Percentiles rank a stretch among this genome's conserved stretches.
These are phyloP conservation scores for Cryptomeria japonica DNA, from an alignment of 75 land plant species.

Conservation along the genomic window DNA sequence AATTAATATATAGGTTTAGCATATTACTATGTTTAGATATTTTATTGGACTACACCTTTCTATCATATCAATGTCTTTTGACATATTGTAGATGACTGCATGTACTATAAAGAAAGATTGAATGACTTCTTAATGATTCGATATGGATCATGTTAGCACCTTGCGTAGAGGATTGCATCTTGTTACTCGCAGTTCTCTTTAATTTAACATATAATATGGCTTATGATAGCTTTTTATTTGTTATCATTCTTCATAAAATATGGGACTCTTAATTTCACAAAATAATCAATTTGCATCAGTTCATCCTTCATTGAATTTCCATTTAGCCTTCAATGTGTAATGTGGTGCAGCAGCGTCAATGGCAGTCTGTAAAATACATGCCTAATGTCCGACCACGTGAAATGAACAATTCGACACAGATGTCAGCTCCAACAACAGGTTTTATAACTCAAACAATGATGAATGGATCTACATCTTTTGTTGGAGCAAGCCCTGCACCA, in stretches of 20 bases:
- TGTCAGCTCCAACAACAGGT: not conserved
- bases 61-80: not conserved
- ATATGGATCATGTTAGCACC: not conserved
- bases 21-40: not conserved
- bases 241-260: not conserved
- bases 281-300: not conserved
- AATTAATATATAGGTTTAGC: not conserved
- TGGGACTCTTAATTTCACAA: not conserved
- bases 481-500: slow-evolving; percentile 28
- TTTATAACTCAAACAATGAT: slow-evolving; percentile 13
- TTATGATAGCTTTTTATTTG: too few species aligned
- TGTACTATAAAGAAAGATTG: not conserved
- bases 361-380: slow-evolving; percentile 34
- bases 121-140: not conserved
- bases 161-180: not conserved
- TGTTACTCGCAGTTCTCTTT: not conserved
- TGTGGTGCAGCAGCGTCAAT: slow-evolving; percentile 23
- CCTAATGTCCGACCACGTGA: slow-evolving; percentile 44
- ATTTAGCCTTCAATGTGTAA: not conserved
- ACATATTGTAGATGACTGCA: not conserved
- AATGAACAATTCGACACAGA: slow-evolving; percentile 19
- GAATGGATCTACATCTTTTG: slow-evolving; percentile 12
- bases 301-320: not conserved
- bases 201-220: not conserved
- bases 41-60: not conserved